Percentiles rank a stretch among this genome's conserved stretches.
These are phyloP conservation scores for Herpotrichia juniperi DNA, from an alignment of 2,329 filamentous ascomycete species.

Conservation along the genomic window DNA sequence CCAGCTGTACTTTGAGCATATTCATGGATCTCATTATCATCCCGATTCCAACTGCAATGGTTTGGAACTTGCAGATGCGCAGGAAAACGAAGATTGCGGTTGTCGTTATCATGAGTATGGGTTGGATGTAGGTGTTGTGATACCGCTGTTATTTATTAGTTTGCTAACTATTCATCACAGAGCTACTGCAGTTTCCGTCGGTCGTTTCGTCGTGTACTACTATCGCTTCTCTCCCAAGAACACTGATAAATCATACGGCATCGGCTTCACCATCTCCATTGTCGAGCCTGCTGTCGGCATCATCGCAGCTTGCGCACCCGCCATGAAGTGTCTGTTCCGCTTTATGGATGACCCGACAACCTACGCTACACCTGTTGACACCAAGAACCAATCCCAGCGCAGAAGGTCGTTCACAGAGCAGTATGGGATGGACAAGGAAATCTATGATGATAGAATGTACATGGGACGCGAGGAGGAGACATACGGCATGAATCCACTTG, in stretches of 20 bases:
- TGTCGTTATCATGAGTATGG: slow-evolving; percentile 40
- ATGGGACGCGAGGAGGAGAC: slow-evolving; percentile 10
- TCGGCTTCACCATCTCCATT: slow-evolving; percentile 45
- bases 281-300: slow-evolving; percentile 55
- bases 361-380: slow-evolving; percentile 14
- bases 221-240: slow-evolving; percentile 44
- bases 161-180: slow-evolving; percentile 14
- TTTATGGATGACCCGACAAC: slow-evolving; percentile 27
- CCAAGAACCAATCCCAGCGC: slow-evolving; percentile 3
- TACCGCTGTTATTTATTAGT: background rate
- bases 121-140: slow-evolving; percentile 36
- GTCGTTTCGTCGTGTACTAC: slow-evolving; percentile 49
- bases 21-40: slow-evolving; percentile 49
- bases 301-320: slow-evolving; percentile 60
- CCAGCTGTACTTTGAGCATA: slow-evolving; percentile 41
- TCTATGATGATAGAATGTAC: slow-evolving; percentile 4
- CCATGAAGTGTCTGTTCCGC: slow-evolving; percentile 55
- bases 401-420: slow-evolving; percentile 9
- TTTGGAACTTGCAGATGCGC: slow-evolving; percentile 53
- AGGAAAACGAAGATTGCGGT: slow-evolving; percentile 42
- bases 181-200: slow-evolving; percentile 40
- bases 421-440: slow-evolving; percentile 10
- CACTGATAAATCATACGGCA: slow-evolving; percentile 40
- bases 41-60: slow-evolving; percentile 49
- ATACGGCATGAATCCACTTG: slow-evolving; percentile 23